Evolutionary conservation across 768 basidiomycete genomes (phyloP), one percentile per base, ranked within the genome.

Genomic region (Amanita rimosa): DNA sequence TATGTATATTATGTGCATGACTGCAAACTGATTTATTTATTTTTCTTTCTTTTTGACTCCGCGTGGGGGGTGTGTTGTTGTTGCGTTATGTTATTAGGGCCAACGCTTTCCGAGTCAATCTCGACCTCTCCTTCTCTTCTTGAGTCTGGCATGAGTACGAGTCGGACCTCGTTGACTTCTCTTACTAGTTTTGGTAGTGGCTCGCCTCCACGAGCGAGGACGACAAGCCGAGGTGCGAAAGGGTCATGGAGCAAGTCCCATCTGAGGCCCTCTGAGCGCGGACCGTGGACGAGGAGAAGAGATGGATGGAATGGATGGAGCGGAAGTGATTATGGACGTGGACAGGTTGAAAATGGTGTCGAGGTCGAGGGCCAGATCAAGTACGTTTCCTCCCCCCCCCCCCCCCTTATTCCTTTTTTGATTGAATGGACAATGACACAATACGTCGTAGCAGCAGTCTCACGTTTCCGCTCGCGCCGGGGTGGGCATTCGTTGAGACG

Each of bases 401-500:
- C 10, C 6, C 9, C 2, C 29, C 1, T 10, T 3, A 10, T 29
- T 29, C 29, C 26, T 26, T 26, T 6, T 6, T 6, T 38, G 40
- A 14, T 6, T 38, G 35, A 50, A 22, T 40, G 46, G 34, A 34
- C 49, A 49, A 46, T 54, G 43, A 53, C 58, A 31, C 55, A 49
- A 46, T 48, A 41, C 44, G 44, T 39, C 53, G 61, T 62, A 85
- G 81, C 70, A 90, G 86, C 63, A 85, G 85, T 69, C 71, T 89
- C 48, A 86, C 83, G 2, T 88, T 90, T 55, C 76, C 79, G 6
- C 77, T 91, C n/a, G 74, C 78, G 2, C 71, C 76, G 3, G 81
- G 81, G 0, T 90, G 86, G 85, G 59, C 68, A 1, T 90, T 88
- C 50, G 76, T 89, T 6, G 74, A 79, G 52, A 81, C 81, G 0